phyloP scores from a whole-genome alignment of 352 stramenopile genomes.

The Phytophthora palmivora region DNA sequence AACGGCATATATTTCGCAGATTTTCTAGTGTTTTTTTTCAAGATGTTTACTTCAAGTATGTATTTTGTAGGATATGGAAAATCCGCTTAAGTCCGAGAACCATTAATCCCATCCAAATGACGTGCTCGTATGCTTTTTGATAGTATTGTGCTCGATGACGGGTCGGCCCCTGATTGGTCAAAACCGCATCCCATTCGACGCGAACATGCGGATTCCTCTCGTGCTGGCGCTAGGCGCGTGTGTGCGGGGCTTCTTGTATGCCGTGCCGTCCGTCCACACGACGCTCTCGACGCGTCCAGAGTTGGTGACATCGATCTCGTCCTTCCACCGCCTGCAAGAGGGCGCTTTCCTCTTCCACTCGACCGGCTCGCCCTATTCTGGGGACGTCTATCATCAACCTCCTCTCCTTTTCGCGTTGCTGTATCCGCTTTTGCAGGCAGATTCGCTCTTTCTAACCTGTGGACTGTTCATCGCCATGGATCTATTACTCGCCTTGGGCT shows the following conservation, averaged over 20 bases:
- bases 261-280: slow-evolving; percentile 38
- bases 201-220: neutral
- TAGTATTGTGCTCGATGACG: too few relatives aligned
- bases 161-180: too few relatives aligned
- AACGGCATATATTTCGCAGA: too few relatives aligned
- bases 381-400: slow-evolving; percentile 86
- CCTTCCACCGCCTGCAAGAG: slow-evolving; percentile 68
- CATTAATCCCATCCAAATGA: too few relatives aligned
- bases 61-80: too few relatives aligned
- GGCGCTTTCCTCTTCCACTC: slow-evolving; percentile 59
- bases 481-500: slow-evolving; percentile 59
- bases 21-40: too few relatives aligned
- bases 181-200: too few relatives aligned
- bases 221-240: slow-evolving; percentile 43
- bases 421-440: slow-evolving; percentile 51
- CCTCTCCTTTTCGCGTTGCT: slow-evolving; percentile 78
- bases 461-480: slow-evolving; percentile 63
- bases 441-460: slow-evolving; percentile 27
- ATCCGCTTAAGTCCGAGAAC: too few relatives aligned
- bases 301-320: slow-evolving; percentile 70
- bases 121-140: too few relatives aligned
- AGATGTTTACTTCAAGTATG: too few relatives aligned
- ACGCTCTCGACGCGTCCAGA: slow-evolving; percentile 65
- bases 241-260: slow-evolving; percentile 51
- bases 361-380: slow-evolving; percentile 67